Evolutionary conservation across 495 filamentous ascomycete species (phyloP).

Genomic region (Lepraria neglecta): DNA sequence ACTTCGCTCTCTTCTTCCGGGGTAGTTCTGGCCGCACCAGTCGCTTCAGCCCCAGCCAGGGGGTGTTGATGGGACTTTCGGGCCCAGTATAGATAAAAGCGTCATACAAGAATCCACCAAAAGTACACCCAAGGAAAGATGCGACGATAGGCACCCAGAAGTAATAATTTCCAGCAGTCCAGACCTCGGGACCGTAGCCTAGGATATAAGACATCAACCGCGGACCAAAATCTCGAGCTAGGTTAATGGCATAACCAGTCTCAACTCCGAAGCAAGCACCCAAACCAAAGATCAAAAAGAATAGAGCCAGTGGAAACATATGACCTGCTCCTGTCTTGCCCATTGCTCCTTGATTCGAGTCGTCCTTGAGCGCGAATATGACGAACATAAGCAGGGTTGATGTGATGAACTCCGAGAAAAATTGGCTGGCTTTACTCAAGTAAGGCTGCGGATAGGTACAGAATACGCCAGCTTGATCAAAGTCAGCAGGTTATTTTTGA

Average conservation of each 20-base stretch:
- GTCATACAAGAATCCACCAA: conserved; percentile 58
- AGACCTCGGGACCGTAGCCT: conserved; percentile 60
- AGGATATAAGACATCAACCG: conserved; percentile 55
- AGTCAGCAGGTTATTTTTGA: not conserved
- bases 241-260: conserved; percentile 63
- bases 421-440: conserved; percentile 51
- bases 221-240: conserved; percentile 62
- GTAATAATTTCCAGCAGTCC: conserved; percentile 55
- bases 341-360: conserved; percentile 43
- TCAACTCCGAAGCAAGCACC: conserved; percentile 65
- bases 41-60: conserved; percentile 49
- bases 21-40: conserved; percentile 28
- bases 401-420: conserved; percentile 61
- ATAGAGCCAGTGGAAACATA: conserved; percentile 50
- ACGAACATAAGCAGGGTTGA: conserved; percentile 57
- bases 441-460: conserved; percentile 60
- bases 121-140: conserved; percentile 50
- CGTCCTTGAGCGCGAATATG: conserved; percentile 61
- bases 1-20: not conserved
- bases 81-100: conserved; percentile 53
- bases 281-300: conserved; percentile 61
- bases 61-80: conserved; percentile 52
- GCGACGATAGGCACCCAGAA: conserved; percentile 58
- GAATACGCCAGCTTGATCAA: conserved; percentile 46
- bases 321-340: conserved; percentile 37